Conservation (phyloP, 306 rosid species). For the Trifolium pratense region DNA sequence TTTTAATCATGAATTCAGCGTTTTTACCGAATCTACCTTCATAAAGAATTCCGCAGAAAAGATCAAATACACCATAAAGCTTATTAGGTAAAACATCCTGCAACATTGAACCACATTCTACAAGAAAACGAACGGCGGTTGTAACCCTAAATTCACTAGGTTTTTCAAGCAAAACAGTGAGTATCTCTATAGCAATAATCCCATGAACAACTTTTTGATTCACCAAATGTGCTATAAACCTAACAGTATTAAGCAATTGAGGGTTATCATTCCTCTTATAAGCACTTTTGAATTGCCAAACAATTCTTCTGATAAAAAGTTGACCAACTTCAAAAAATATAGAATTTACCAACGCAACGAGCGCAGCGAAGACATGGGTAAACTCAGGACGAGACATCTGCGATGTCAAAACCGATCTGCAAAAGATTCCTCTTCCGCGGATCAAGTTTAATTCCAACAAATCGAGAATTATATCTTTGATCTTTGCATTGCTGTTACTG, state of each 20-base stretch:
- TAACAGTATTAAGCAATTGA: slow-evolving; percentile 85
- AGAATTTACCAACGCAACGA: slow-evolving; percentile 88
- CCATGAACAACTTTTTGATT: slow-evolving; percentile 91
- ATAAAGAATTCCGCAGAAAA: slow-evolving; percentile 87
- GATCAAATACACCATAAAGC: slow-evolving; percentile 85
- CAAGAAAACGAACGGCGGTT: slow-evolving; percentile 93
- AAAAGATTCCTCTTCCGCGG: slow-evolving; percentile 92
- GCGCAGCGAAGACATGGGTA: slow-evolving; percentile 80
- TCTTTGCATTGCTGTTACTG: no score
- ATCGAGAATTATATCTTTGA: slow-evolving; percentile 79
- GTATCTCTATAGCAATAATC: slow-evolving; percentile 80
- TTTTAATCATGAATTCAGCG: slow-evolving; percentile 80
- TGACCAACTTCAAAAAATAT: slow-evolving; percentile 90
- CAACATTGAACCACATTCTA: slow-evolving; percentile 81
- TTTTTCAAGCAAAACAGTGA: slow-evolving; percentile 81
- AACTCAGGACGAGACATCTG: slow-evolving; percentile 92
- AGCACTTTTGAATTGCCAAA: slow-evolving; percentile 88
- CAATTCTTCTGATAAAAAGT: slow-evolving; percentile 81
- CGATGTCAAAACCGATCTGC: slow-evolving; percentile 90
- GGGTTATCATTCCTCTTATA: slow-evolving; percentile 93
- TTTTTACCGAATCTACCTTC: slow-evolving; percentile 86
- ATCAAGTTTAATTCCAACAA: slow-evolving; percentile 75
- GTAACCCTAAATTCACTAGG: no score
- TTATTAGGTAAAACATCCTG: slow-evolving; percentile 88
- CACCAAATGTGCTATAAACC: slow-evolving; percentile 86